Percentiles rank a stretch among this genome's conserved stretches.
Conservation (phyloP, 31 red algal genomes). For the Asparagopsis taxiformis region DNA sequence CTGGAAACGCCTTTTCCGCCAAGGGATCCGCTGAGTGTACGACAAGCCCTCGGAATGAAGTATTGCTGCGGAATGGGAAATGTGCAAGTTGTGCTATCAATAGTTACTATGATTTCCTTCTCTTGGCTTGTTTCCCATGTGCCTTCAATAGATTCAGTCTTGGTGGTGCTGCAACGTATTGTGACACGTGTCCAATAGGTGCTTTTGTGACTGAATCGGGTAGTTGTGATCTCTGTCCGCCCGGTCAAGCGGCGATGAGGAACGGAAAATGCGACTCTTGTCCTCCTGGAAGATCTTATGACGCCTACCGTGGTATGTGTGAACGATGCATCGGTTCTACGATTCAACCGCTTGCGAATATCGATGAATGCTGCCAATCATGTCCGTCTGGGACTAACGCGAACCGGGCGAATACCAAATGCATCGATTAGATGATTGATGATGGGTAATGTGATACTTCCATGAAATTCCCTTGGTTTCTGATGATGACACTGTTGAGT, state of each 20-base stretch:
- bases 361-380: background rate
- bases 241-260: background rate
- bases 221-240: background rate
- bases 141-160: slow-evolving; percentile 10
- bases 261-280: background rate
- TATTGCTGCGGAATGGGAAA: slow-evolving; percentile 13
- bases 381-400: background rate
- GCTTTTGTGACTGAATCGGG: background rate
- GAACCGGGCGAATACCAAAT: background rate
- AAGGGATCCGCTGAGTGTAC: slow-evolving; percentile 11
- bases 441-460: no score
- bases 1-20: slow-evolving; percentile 17
- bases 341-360: background rate
- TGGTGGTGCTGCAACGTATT: background rate
- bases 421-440: no score
- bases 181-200: background rate
- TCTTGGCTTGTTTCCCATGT: slow-evolving; percentile 4
- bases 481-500: no score
- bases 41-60: background rate
- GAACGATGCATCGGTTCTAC: background rate
- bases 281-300: background rate
- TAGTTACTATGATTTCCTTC: background rate
- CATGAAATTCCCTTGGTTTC: no score
- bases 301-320: background rate
- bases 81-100: slow-evolving; percentile 3